phyloP scores from a whole-genome alignment of 495 filamentous ascomycete species.

The Podospora comata region DNA sequence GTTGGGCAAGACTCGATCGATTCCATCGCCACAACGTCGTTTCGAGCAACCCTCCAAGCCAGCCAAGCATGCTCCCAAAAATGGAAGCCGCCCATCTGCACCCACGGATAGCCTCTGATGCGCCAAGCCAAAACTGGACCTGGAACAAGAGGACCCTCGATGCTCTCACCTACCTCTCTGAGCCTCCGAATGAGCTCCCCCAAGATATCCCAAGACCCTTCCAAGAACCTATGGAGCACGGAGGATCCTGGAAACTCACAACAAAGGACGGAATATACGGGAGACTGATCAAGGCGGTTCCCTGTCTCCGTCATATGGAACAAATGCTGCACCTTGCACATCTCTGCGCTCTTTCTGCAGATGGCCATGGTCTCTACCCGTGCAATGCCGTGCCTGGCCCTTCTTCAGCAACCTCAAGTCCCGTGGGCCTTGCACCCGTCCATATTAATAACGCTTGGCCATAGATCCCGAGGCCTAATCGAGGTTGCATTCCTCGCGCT shows the following conservation, averaged over 20 bases:
- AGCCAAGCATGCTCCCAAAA: conserved; percentile 8
- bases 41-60: conserved; percentile 1
- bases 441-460: conserved; percentile 30
- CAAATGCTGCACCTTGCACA: background rate
- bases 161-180: background rate
- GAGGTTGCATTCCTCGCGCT: conserved; percentile 31
- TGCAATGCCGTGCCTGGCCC: background rate
- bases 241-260: background rate
- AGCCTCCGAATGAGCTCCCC: too few relatives aligned
- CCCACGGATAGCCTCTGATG: background rate
- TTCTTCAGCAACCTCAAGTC: conserved; percentile 12
- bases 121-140: conserved; percentile 6
- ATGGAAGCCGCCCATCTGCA: conserved; percentile 6
- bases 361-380: background rate
- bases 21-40: conserved; percentile 3
- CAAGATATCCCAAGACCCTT: background rate
- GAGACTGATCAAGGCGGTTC: background rate
- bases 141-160: background rate
- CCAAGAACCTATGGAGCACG: background rate
- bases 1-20: background rate
- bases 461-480: conserved; percentile 19
- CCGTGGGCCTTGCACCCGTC: conserved; percentile 17
- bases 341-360: background rate
- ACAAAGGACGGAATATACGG: conserved; percentile 1
- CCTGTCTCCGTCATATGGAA: background rate